These are phyloP conservation scores for Leishmania martiniquensis DNA, from an alignment of 208 protist species.

Conservation along the genomic window DNA sequence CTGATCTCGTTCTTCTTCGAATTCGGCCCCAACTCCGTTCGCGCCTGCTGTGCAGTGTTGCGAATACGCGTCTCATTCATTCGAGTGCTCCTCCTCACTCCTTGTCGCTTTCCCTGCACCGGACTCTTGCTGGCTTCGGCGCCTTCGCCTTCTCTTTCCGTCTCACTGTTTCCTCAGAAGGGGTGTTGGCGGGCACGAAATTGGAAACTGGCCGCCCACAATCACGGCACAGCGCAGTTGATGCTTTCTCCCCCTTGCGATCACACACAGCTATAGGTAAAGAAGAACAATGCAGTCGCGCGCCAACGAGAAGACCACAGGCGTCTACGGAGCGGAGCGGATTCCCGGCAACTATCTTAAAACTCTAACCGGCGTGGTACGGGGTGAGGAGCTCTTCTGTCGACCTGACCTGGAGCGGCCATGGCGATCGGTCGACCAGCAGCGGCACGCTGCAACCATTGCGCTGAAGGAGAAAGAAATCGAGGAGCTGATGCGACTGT, in stretches of 20 bases:
- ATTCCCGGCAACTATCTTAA: slow-evolving; percentile 76
- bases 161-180: neutral
- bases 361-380: slow-evolving; percentile 70
- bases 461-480: slow-evolving; percentile 90
- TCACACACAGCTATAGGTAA: neutral
- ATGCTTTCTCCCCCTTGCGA: neutral
- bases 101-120: neutral
- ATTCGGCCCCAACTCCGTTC: neutral
- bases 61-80: neutral
- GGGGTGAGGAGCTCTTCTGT: slow-evolving; percentile 87
- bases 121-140: neutral
- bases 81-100: too few relatives aligned
- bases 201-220: neutral
- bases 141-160: neutral
- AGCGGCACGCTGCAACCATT: slow-evolving; percentile 50
- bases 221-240: neutral
- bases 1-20: neutral
- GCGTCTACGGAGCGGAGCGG: slow-evolving; percentile 72
- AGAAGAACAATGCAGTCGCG: slow-evolving; percentile 14
- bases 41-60: neutral
- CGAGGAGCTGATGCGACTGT: slow-evolving; percentile 84
- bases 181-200: neutral
- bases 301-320: slow-evolving; percentile 38
- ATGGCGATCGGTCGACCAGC: slow-evolving; percentile 62
- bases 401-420: slow-evolving; percentile 89